Conservation (phyloP, 2,329 filamentous ascomycete species). For the Aspergillus floridensis region DNA sequence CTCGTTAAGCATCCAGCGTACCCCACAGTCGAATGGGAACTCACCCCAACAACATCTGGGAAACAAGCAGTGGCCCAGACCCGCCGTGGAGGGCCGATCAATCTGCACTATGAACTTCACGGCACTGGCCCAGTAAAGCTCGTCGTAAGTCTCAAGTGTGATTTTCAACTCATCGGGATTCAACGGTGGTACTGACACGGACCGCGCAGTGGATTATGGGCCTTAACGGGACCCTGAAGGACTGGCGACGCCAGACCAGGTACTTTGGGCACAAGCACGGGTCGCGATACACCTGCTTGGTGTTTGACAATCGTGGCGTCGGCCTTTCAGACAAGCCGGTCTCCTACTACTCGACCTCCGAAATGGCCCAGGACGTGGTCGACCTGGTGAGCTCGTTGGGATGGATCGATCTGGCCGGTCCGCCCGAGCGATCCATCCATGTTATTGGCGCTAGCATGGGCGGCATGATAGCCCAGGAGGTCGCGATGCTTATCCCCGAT, state of each 20-base stretch:
- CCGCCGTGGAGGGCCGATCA: constrained; percentile 67
- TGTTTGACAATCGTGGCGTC: constrained; percentile 83
- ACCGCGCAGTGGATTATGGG: constrained; percentile 71
- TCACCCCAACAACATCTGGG: constrained; percentile 64
- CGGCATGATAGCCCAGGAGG: constrained; percentile 88
- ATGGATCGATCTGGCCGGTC: constrained; percentile 53
- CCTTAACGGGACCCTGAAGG: constrained; percentile 64
- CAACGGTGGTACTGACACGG: background rate
- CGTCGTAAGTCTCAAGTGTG: constrained; percentile 57
- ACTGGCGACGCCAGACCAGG: constrained; percentile 81
- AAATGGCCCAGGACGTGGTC: constrained; percentile 77
- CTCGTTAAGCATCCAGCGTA: constrained; percentile 34
- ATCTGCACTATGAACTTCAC: constrained; percentile 77
- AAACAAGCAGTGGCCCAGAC: constrained; percentile 63
- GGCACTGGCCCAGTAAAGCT: constrained; percentile 70
- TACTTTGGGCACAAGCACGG: constrained; percentile 73
- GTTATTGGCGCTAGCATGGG: constrained; percentile 79
- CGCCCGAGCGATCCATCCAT: constrained; percentile 56
- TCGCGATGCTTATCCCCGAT: constrained; percentile 46
- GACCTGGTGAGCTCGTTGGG: constrained; percentile 68
- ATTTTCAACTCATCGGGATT: background rate
- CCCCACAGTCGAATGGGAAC: constrained; percentile 35
- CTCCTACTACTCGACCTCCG: constrained; percentile 73
- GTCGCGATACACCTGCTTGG: constrained; percentile 67
- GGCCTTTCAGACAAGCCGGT: constrained; percentile 76